Conservation (phyloP, 345 rosid species). For the Camelina laxa region DNA sequence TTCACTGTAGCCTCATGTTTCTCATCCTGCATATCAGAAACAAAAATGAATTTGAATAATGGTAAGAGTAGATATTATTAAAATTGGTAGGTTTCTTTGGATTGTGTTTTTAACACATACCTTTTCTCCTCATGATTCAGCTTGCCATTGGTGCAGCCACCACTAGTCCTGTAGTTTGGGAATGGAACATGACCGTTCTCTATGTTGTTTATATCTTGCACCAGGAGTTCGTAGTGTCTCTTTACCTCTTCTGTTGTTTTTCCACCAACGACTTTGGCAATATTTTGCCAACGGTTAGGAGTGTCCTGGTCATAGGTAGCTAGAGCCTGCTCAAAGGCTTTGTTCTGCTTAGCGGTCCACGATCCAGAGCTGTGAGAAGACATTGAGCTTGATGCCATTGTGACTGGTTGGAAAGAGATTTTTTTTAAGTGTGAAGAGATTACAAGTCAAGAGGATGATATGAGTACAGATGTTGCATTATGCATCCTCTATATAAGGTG, state of each 20-base stretch:
- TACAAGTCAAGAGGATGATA: slow-evolving; percentile 32
- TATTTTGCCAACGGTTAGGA: slow-evolving; percentile 87
- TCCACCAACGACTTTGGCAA: slow-evolving; percentile 75
- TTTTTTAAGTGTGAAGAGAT: background rate
- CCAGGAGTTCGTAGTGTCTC: slow-evolving; percentile 69
- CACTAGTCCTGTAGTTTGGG: slow-evolving; percentile 65
- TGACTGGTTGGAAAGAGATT: background rate
- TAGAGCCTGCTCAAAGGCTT: slow-evolving; percentile 80
- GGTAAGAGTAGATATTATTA: too few species aligned
- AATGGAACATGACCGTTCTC: slow-evolving; percentile 76
- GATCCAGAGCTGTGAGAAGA: slow-evolving; percentile 54
- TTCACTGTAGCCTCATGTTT: slow-evolving; percentile 47
- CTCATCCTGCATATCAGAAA: slow-evolving; percentile 49
- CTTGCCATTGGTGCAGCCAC: slow-evolving; percentile 39
- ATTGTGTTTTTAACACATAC: slow-evolving; percentile 15
- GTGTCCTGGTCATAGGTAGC: slow-evolving; percentile 85
- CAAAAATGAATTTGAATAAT: background rate
- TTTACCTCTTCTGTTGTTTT: slow-evolving; percentile 81
- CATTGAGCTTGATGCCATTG: slow-evolving; percentile 82
- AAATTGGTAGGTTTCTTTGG: background rate
- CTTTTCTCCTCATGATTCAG: slow-evolving; percentile 41
- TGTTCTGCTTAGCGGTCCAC: slow-evolving; percentile 83
- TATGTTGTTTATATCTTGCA: slow-evolving; percentile 63
- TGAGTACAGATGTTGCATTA: slow-evolving; percentile 50
- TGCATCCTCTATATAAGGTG: slow-evolving; percentile 60